Base-by-base conservation (phyloP, 495 filamentous ascomycete species). In the Parathielavia hyrcaniae region DNA sequence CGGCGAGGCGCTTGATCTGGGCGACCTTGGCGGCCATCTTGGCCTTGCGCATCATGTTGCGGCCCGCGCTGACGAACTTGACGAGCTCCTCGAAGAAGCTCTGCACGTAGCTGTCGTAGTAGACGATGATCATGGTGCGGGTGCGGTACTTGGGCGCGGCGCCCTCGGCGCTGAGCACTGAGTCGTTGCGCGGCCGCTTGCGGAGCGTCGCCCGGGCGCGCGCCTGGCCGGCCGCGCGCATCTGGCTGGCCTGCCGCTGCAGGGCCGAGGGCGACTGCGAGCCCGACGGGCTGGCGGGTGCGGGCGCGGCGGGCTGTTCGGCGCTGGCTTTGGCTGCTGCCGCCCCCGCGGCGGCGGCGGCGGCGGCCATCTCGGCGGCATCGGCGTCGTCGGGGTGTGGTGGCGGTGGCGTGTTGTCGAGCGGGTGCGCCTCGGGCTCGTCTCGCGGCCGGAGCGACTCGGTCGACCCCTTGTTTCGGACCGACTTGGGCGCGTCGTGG, bases 81-180 rank as follows among this genome's bases (percentile, higher is more conserved):
- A 93, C 90, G 34, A 95, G 73, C 49, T 82, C 76, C 67, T 95
- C 90, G 57, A 96, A 88, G 7, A 82, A 78, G 36, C 82, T 80
- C 66, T 96, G 91, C 12, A 90, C 86, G 56, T 88, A 83, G 63
- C 87, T 87, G 67, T 96, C 90, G 69, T 95, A 96, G 68, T 91
- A 88, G 43, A 96, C 86, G 30, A 92, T 84, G 55, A 95, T 83
- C 81, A 90, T 90, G 59, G 81, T 83, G 54, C 87, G 81, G 13
- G 82, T 85, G 55, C 88, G 84, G 67, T 86, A 89, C 76, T 67
- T 77, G 45, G 64, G 81, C 56, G 63, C 73, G 62, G 49, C 70
- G 61, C 61, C 65, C 57, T 81, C 77, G 43, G 66, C 75, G 35
- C 82, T 85, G 23, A 80, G 65, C 57, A 84, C 70, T 9, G 84